Evolutionary conservation across 768 basidiomycete species (phyloP).

Genomic region (Leccinum pellstonianum): DNA sequence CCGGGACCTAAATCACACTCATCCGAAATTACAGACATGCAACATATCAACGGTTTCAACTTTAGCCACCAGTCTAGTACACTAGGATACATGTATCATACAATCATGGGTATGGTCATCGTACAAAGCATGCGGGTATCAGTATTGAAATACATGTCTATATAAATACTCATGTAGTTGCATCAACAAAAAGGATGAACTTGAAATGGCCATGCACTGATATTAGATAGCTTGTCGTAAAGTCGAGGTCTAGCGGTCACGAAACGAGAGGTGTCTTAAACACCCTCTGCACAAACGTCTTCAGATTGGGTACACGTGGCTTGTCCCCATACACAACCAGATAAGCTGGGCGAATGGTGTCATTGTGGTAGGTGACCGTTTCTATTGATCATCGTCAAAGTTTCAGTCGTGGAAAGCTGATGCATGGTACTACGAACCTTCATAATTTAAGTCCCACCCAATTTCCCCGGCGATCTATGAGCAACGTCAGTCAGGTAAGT

Average conservation of each 20-base stretch:
- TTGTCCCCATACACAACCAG: constrained; percentile 57
- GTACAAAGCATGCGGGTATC: constrained; percentile 22
- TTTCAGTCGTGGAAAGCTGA: neutral
- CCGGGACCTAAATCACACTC: no score
- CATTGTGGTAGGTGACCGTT: constrained; percentile 64
- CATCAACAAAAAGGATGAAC: neutral
- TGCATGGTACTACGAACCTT: constrained; percentile 28
- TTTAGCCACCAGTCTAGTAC: neutral
- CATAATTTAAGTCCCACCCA: constrained; percentile 65
- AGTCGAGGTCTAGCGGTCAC: constrained; percentile 5
- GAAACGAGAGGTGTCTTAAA: constrained; percentile 34
- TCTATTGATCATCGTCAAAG: constrained; percentile 33
- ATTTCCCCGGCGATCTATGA: constrained; percentile 58
- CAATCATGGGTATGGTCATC: constrained; percentile 9
- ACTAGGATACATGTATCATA: constrained; percentile 13
- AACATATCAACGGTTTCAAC: neutral
- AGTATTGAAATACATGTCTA: constrained; percentile 9
- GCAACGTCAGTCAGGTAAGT: constrained; percentile 1
- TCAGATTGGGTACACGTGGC: constrained; percentile 21
- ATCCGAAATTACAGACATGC: neutral
- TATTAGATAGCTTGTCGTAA: neutral
- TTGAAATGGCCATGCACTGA: neutral
- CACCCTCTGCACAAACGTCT: constrained; percentile 26
- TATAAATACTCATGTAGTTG: constrained; percentile 11
- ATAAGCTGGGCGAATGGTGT: constrained; percentile 66